A percentile compares a stretch with the other conserved stretches of the same genome.
phyloP scores from a whole-genome alignment of 352 stramenopile genomes.

The Globisporangium nunn region DNA sequence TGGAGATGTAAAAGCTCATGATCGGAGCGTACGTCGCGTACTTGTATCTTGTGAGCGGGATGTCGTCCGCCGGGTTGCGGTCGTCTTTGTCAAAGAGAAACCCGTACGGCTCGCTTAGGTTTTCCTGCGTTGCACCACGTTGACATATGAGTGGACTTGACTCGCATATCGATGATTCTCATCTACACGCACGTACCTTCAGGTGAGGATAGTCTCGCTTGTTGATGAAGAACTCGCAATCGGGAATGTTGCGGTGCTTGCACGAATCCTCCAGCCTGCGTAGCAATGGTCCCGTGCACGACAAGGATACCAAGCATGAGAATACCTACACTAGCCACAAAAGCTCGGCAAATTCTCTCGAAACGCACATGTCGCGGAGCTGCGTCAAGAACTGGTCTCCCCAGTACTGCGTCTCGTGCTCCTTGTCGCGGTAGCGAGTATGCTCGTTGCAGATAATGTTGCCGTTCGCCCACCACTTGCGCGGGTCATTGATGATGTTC shows the following conservation, averaged over 20 bases:
- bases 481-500: slow-evolving; percentile 75
- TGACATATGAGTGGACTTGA: neutral
- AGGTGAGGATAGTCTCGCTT: slow-evolving; percentile 98
- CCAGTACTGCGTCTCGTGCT: slow-evolving; percentile 94
- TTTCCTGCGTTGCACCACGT: slow-evolving; percentile 51
- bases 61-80: slow-evolving; percentile 89
- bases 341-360: too few relatives aligned
- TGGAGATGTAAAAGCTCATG: slow-evolving; percentile 95
- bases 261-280: slow-evolving; percentile 91
- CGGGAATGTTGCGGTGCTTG: slow-evolving; percentile 90
- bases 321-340: neutral
- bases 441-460: slow-evolving; percentile 99
- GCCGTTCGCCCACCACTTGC: slow-evolving; percentile 98
- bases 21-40: slow-evolving; percentile 96
- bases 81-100: slow-evolving; percentile 98
- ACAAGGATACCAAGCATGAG: neutral
- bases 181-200: slow-evolving; percentile 67
- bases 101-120: slow-evolving; percentile 95
- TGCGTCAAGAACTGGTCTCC: slow-evolving; percentile 96
- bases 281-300: neutral
- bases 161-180: neutral
- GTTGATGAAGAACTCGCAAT: slow-evolving; percentile 99
- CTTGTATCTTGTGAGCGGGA: slow-evolving; percentile 84
- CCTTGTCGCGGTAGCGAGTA: slow-evolving; percentile 79
- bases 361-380: slow-evolving; percentile 90